Conservation (phyloP, 805 yeast genomes). For the Saturnispora saitoi region DNA sequence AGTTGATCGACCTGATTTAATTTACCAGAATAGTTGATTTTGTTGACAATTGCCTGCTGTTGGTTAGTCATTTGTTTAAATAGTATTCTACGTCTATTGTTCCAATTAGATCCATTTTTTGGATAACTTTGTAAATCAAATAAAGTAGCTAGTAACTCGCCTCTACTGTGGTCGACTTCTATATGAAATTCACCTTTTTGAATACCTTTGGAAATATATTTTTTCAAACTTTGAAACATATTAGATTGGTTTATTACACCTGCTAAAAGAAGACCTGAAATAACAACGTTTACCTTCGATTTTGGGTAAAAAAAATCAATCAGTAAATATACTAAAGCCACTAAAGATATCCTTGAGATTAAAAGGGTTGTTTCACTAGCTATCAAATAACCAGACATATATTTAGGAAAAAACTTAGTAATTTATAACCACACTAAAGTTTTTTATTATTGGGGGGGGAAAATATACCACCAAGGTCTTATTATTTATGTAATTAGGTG, state of each 20-base stretch:
- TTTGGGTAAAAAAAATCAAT: slow-evolving; percentile 15
- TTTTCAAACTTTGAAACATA: slow-evolving; percentile 16
- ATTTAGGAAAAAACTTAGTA: not conserved
- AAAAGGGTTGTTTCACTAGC: slow-evolving; percentile 20
- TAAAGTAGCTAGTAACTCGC: slow-evolving; percentile 32
- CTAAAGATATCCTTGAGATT: slow-evolving; percentile 23
- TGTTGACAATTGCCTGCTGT: slow-evolving; percentile 47
- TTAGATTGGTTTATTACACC: slow-evolving; percentile 21
- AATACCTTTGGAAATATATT: slow-evolving; percentile 4
- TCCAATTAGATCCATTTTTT: slow-evolving; percentile 33
- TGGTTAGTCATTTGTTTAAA: slow-evolving; percentile 42
- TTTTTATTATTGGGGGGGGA: not conserved
- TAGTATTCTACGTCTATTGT: slow-evolving; percentile 35
- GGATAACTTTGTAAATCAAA: slow-evolving; percentile 40
- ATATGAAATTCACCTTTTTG: slow-evolving; percentile 1
- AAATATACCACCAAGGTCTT: not conserved
- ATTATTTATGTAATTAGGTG: not conserved
- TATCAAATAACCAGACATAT: not conserved
- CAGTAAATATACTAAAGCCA: slow-evolving; percentile 17
- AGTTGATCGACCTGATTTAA: slow-evolving; percentile 40
- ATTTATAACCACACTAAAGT: not conserved
- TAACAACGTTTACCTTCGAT: slow-evolving; percentile 16
- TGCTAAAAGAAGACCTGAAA: slow-evolving; percentile 25
- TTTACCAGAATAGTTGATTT: slow-evolving; percentile 47
- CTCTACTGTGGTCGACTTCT: slow-evolving; percentile 16